Base-by-base conservation (phyloP, 768 basidiomycete genomes). In the Hygrocybe coccinea region DNA sequence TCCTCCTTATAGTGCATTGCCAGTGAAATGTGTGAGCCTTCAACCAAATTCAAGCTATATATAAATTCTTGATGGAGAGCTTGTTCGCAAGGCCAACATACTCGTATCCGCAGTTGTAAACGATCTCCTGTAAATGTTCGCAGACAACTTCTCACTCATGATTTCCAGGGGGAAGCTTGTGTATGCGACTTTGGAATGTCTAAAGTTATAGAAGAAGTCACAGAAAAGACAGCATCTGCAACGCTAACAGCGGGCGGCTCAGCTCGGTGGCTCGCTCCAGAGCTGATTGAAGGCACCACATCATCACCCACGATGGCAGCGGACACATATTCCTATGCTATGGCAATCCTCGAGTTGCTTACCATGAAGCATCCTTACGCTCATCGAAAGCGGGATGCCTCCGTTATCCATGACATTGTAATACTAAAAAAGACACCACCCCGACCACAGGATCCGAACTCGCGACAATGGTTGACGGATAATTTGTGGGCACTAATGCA, bases 121-220 rank as follows among this genome's bases (percentile, higher is more conserved):
- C 55, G 3, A 6, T 39, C n/a, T 57, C 24, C 38, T 14, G 11
- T 38, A 29, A 8, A 22, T 39, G 54, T 37, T 52, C 43, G 12
- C 33, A 15, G 15, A 10, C 15, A 35, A 34, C 35, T 45, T 45
- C 58, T 49, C 39, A 24, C 45, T 3, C 10, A 33, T 55, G 33
- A 50, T 53, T 25, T 35, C 5, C 50, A 84, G 83, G 77, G 75
- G 11, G 70, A 79, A 58, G 77, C 83, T 22, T 72, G 79, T 33
- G 79, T 86, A 12, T 81, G 79, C 57, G 84, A 86, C 60, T 85
- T 86, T 63, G 83, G 83, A 41, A 79, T 85, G 70, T 79, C 84
- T 15, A 83, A 81, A 62, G 70, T 84, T 25, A 75, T 85, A 36
- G 79, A 79, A 56, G 81, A 83, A 41, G 74, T 84, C 25, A 78